Evolutionary conservation across 2,329 filamentous ascomycete genomes (phyloP).

Genomic region (Cadophora luteo-olivacea): DNA sequence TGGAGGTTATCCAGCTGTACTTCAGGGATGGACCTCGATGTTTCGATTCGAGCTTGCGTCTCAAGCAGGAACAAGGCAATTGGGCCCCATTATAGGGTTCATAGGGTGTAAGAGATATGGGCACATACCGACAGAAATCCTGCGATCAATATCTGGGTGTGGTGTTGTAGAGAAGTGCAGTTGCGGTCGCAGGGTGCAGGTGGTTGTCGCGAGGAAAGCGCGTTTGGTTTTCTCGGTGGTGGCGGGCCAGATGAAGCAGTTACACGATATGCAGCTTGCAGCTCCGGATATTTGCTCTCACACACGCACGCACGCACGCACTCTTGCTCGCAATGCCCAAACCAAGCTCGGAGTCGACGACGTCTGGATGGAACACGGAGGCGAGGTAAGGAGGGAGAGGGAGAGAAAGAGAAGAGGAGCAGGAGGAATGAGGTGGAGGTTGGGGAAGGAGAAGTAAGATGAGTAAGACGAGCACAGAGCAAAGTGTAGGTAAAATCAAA

Average conservation of each 20-base stretch:
- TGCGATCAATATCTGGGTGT: constrained; percentile 14
- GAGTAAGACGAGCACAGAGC: constrained; percentile 19
- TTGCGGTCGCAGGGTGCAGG: constrained; percentile 10
- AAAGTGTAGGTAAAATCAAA: background rate
- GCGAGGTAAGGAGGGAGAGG: constrained; percentile 9
- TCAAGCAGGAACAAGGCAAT: constrained; percentile 14
- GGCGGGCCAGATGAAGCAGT: constrained; percentile 8
- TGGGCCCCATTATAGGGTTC: constrained; percentile 18
- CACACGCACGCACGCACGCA: constrained; percentile 14
- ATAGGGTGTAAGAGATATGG: constrained; percentile 20
- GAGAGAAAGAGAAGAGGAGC: background rate
- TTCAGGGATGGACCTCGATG: constrained; percentile 26
- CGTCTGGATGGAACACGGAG: constrained; percentile 10
- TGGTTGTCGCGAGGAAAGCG: constrained; percentile 24
- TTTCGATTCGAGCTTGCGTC: background rate
- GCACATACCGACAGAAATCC: constrained; percentile 28
- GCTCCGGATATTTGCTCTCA: constrained; percentile 2
- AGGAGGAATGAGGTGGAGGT: background rate
- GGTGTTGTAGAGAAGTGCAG: constrained; percentile 1
- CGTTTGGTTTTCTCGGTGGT: constrained; percentile 21
- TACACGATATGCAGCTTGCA: constrained; percentile 15
- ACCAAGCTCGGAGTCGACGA: constrained; percentile 4
- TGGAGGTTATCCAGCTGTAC: constrained; percentile 18
- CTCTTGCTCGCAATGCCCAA: constrained; percentile 16
- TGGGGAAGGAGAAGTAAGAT: constrained; percentile 16